Conservation (phyloP, 2,329 filamentous ascomycete species). For the Diplocarpon mali region DNA sequence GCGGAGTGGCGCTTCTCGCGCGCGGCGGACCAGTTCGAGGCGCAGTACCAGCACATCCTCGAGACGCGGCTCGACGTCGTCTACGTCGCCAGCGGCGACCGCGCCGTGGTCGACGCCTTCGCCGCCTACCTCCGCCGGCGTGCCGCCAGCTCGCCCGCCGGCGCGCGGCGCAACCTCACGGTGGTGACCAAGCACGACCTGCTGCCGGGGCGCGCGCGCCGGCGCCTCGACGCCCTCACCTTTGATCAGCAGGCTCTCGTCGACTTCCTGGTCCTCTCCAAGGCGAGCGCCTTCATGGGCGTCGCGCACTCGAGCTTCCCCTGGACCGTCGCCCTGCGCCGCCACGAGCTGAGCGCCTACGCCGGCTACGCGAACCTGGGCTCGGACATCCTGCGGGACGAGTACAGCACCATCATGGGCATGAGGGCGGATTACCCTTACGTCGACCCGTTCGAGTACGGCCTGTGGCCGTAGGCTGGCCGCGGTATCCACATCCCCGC, state of each 20-base stretch:
- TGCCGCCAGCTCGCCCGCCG: not conserved
- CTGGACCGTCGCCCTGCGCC: constrained; percentile 34
- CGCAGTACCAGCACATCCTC: not conserved
- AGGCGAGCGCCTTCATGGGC: constrained; percentile 32
- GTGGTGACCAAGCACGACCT: not conserved
- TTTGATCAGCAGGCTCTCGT: constrained; percentile 37
- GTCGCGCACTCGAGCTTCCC: constrained; percentile 34
- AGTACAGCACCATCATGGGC: constrained; percentile 21
- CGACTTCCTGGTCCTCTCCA: constrained; percentile 36
- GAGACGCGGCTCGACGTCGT: not conserved
- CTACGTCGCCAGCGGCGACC: too few relatives aligned
- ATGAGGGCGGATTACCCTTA: constrained; percentile 4
- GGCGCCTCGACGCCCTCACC: constrained; percentile 27
- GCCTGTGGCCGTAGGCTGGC: not conserved
- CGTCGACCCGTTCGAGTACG: constrained; percentile 1
- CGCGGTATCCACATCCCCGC: too few relatives aligned
- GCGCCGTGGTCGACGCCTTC: too few relatives aligned
- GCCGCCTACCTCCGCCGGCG: too few relatives aligned
- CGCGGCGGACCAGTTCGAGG: constrained; percentile 16
- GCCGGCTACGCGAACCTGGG: too few relatives aligned
- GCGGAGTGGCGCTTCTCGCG: constrained; percentile 3
- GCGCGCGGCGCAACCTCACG: not conserved
- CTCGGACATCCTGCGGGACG: constrained; percentile 14
- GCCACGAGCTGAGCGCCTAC: constrained; percentile 13
- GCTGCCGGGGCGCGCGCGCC: constrained; percentile 15